A percentile compares a stretch with the other conserved stretches of the same genome.
phyloP scores from a whole-genome alignment of 2,329 filamentous ascomycete species.

The Nectriaceae sp. region DNA sequence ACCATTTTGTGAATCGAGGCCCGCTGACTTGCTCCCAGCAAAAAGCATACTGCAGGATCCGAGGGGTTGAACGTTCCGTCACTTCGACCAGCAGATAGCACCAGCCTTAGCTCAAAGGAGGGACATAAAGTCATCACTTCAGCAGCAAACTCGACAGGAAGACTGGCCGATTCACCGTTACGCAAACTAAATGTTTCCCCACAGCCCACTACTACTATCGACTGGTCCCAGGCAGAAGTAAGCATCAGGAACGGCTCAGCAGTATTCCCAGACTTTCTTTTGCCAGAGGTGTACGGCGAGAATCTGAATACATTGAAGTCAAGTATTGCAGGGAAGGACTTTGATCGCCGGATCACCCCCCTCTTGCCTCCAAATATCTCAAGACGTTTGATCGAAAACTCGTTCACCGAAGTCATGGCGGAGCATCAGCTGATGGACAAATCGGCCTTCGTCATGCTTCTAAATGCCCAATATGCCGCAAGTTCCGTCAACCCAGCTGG shows the following conservation, averaged over 20 bases:
- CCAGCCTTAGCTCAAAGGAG: background rate
- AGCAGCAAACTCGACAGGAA: background rate
- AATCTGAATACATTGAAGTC: background rate
- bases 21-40: background rate
- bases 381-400: constrained; percentile 1
- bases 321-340: background rate
- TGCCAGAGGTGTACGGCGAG: background rate
- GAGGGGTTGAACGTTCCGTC: background rate
- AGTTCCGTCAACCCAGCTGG: background rate
- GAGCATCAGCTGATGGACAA: constrained; percentile 1
- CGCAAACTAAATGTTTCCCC: too few relatives aligned
- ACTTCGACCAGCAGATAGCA: background rate
- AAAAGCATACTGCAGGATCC: background rate
- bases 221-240: too few relatives aligned
- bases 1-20: too few relatives aligned
- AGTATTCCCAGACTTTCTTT: background rate
- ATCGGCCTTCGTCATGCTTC: background rate
- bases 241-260: too few relatives aligned
- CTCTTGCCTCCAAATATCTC: background rate
- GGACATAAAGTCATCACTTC: background rate
- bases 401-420: background rate
- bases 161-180: too few relatives aligned
- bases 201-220: too few relatives aligned
- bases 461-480: background rate
- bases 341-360: background rate